These are phyloP conservation scores for Monosporascus sp. DNA, from an alignment of 2,329 filamentous ascomycete genomes.

Conservation along the genomic window DNA sequence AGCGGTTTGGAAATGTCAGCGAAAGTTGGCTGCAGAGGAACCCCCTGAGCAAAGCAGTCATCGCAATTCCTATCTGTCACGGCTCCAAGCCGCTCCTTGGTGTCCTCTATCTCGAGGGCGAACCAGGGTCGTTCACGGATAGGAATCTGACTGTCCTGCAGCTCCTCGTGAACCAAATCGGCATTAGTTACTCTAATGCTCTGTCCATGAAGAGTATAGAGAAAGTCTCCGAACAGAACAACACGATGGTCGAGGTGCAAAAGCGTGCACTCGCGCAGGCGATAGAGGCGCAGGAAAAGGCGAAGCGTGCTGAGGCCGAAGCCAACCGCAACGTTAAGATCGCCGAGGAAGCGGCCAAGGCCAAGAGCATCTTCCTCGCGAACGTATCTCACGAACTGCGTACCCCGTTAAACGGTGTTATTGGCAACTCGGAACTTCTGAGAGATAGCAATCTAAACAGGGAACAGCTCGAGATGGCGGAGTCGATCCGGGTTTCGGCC, in stretches of 20 bases:
- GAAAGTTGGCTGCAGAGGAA: constrained; percentile 64
- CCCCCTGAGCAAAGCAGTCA: constrained; percentile 66
- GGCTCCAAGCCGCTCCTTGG: constrained; percentile 66
- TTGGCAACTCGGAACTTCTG: constrained; percentile 80
- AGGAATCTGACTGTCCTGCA: constrained; percentile 62
- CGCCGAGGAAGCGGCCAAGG: constrained; percentile 77
- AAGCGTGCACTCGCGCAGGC: constrained; percentile 69
- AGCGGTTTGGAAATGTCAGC: constrained; percentile 71
- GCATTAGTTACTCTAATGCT: constrained; percentile 65
- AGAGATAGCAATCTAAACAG: constrained; percentile 68
- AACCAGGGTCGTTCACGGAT: constrained; percentile 71
- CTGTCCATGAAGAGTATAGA: constrained; percentile 65
- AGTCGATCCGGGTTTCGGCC: constrained; percentile 79
- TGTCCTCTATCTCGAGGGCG: constrained; percentile 69
- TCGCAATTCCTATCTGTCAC: constrained; percentile 74
- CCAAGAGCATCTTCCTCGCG: constrained; percentile 74
- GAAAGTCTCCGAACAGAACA: constrained; percentile 72
- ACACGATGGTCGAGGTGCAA: constrained; percentile 71
- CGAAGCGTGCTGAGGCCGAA: constrained; percentile 69
- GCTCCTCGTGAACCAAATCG: constrained; percentile 73
- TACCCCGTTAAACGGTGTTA: constrained; percentile 80
- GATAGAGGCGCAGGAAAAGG: constrained; percentile 67
- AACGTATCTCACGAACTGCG: constrained; percentile 78
- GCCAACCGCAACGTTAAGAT: constrained; percentile 74
- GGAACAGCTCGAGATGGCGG: constrained; percentile 79